Evolutionary conservation across 1,139 yeast species (phyloP).

Genomic region (Yamadazyma sp.): DNA sequence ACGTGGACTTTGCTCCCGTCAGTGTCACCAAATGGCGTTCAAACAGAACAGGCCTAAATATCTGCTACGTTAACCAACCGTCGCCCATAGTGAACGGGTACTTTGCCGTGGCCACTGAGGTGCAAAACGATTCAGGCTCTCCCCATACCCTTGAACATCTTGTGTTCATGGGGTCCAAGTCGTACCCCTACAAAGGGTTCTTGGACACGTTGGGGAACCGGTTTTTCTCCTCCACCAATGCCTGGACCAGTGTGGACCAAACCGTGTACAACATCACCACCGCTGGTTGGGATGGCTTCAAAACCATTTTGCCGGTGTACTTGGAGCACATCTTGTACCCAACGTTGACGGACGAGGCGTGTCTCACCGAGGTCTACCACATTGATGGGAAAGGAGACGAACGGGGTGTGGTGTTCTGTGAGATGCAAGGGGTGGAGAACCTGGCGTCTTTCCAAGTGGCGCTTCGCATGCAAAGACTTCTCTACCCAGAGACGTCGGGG

Average conservation of each 20-base stretch:
- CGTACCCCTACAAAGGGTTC: conserved; percentile 88
- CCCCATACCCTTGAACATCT: conserved; percentile 97
- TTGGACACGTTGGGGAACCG: conserved; percentile 85
- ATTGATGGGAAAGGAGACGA: conserved; percentile 89
- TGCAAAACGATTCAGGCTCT: conserved; percentile 80
- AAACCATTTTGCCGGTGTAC: conserved; percentile 78
- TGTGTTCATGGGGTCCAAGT: conserved; percentile 89
- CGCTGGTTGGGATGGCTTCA: conserved; percentile 97
- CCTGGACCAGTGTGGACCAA: conserved; percentile 96
- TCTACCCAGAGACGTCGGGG: conserved; percentile 66
- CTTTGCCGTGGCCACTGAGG: conserved; percentile 94
- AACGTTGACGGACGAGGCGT: conserved; percentile 84
- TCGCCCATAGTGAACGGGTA: conserved; percentile 92
- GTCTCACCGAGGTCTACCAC: conserved; percentile 93
- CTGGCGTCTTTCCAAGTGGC: conserved; percentile 75
- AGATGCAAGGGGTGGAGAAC: conserved; percentile 92
- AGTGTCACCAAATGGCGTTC: conserved; percentile 72
- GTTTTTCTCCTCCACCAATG: conserved; percentile 86
- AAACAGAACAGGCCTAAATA: conserved; percentile 74
- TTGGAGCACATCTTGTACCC: conserved; percentile 86
- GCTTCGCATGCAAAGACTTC: conserved; percentile 58
- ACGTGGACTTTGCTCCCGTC: conserved; percentile 64
- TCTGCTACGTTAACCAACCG: conserved; percentile 74
- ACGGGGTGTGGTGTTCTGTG: conserved; percentile 95
- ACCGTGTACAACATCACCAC: conserved; percentile 89